A percentile compares a stretch with the other conserved stretches of the same genome.
These are phyloP conservation scores for Tetrapisispora nanseiensis DNA, from an alignment of 805 yeast genomes.

Conservation along the genomic window DNA sequence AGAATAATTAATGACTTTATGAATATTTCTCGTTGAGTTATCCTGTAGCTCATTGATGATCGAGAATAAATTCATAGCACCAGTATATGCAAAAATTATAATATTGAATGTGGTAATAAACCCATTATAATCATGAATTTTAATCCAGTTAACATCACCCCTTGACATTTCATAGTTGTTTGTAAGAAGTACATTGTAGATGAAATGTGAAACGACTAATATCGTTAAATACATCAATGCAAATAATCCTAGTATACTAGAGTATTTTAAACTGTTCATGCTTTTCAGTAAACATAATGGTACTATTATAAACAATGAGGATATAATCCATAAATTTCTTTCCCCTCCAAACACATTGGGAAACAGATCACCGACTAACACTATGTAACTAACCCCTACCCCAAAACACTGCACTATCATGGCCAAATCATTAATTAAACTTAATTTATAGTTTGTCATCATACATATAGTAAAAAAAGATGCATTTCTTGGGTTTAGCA, in stretches of 20 bases:
- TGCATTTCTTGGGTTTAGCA: conserved; percentile 47
- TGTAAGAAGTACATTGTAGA: conserved; percentile 27
- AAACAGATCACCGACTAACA: conserved; percentile 67
- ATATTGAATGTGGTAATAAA: conserved; percentile 59
- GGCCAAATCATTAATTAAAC: conserved; percentile 63
- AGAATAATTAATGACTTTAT: conserved; percentile 37
- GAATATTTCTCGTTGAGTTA: conserved; percentile 40
- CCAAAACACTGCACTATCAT: conserved; percentile 75
- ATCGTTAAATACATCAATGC: conserved; percentile 50
- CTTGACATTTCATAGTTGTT: conserved; percentile 33
- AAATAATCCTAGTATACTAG: conserved; percentile 58
- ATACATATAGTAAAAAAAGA: conserved; percentile 64
- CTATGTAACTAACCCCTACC: conserved; percentile 60
- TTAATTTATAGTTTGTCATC: conserved; percentile 60
- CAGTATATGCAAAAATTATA: conserved; percentile 70
- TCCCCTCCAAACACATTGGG: conserved; percentile 48
- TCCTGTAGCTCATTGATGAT: conserved; percentile 60
- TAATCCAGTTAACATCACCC: conserved; percentile 35
- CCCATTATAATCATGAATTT: conserved; percentile 36
- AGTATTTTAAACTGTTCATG: conserved; percentile 59
- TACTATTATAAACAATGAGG: conserved; percentile 42
- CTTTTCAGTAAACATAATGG: conserved; percentile 56
- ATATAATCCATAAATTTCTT: conserved; percentile 35
- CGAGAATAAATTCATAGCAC: conserved; percentile 73
- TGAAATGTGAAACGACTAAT: conserved; percentile 38